These are phyloP conservation scores for Neofusicoccum sp. DNA, from an alignment of 2,329 filamentous ascomycete genomes.

Conservation along the genomic window DNA sequence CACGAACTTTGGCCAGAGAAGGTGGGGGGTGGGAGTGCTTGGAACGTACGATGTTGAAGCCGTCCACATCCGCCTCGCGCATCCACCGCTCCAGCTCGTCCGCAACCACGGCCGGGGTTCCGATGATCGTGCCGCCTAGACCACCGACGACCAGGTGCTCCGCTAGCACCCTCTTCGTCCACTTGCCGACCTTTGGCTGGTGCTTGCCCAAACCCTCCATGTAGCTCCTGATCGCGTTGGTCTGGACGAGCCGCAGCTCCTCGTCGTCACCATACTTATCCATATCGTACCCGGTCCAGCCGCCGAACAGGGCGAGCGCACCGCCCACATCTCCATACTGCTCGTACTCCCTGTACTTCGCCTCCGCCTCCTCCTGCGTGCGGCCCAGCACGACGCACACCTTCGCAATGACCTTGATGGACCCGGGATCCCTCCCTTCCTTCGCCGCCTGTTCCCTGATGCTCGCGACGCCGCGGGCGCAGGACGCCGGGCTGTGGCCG, in stretches of 20 bases:
- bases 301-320: constrained; percentile 68
- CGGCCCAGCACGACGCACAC: constrained; percentile 63
- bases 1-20: no score
- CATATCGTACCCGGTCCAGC: constrained; percentile 70
- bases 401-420: constrained; percentile 67
- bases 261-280: constrained; percentile 61
- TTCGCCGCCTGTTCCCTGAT: constrained; percentile 57
- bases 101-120: constrained; percentile 63
- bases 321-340: constrained; percentile 64
- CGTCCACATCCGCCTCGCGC: constrained; percentile 67
- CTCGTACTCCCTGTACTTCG: constrained; percentile 61
- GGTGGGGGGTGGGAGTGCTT: no score
- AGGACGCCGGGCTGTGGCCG: constrained; percentile 61
- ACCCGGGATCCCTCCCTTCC: constrained; percentile 56
- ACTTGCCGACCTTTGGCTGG: constrained; percentile 50
- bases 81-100: constrained; percentile 69
- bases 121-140: constrained; percentile 63
- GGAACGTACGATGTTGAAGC: constrained; percentile 66
- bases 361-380: constrained; percentile 65
- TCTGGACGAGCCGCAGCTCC: constrained; percentile 45
- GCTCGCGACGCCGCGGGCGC: constrained; percentile 61
- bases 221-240: constrained; percentile 15
- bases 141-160: constrained; percentile 68
- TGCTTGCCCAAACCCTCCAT: constrained; percentile 24
- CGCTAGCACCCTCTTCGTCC: constrained; percentile 70